phyloP scores from a whole-genome alignment of 768 basidiomycete species.

The Tricholoma sp. region DNA sequence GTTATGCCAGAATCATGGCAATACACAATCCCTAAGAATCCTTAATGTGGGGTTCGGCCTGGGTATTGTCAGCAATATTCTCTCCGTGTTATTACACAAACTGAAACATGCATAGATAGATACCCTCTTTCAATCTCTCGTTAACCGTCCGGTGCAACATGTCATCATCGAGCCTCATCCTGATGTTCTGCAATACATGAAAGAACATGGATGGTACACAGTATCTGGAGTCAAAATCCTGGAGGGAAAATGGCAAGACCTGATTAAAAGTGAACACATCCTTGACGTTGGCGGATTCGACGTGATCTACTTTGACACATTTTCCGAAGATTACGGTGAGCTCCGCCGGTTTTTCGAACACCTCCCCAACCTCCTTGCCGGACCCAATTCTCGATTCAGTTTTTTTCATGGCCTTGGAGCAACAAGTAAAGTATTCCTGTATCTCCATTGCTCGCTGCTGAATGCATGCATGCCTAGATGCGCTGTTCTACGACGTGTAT shows the following conservation, averaged over 20 bases:
- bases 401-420: conserved; percentile 98
- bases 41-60: conserved; percentile 94
- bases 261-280: conserved; percentile 55
- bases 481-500: conserved; percentile 88
- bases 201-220: conserved; percentile 68
- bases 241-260: conserved; percentile 94
- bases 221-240: conserved; percentile 74
- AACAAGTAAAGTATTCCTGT: conserved; percentile 56
- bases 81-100: neutral
- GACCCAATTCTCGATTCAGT: conserved; percentile 75
- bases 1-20: conserved; percentile 52
- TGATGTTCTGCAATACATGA: conserved; percentile 83
- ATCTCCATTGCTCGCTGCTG: conserved; percentile 1
- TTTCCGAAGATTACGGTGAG: conserved; percentile 82
- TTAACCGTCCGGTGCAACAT: conserved; percentile 60
- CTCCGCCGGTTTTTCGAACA: conserved; percentile 78
- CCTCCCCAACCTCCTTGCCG: conserved; percentile 70
- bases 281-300: conserved; percentile 73
- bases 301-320: conserved; percentile 88
- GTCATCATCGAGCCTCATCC: conserved; percentile 94
- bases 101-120: conserved; percentile 58
- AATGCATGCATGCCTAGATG: conserved; percentile 44
- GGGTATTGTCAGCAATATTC: conserved; percentile 62
- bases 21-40: conserved; percentile 50
- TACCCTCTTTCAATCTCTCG: conserved; percentile 63